These are phyloP conservation scores for Alternaria gansuensis DNA, from an alignment of 2,329 filamentous ascomycete species.

Conservation along the genomic window DNA sequence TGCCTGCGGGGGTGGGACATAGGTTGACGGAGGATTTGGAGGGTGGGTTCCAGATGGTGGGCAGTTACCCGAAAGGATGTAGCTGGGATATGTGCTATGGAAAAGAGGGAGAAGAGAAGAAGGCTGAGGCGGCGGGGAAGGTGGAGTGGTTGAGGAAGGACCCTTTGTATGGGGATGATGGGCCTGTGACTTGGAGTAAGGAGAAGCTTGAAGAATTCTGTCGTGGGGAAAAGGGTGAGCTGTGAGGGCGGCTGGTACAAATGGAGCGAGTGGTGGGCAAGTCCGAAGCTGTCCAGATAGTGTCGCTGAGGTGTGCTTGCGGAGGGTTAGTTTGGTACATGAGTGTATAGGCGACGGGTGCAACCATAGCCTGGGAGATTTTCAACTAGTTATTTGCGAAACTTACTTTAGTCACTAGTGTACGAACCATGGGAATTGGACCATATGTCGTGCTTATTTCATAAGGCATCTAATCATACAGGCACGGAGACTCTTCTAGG, in stretches of 20 bases:
- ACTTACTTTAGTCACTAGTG: too few relatives aligned
- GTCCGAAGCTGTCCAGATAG: not conserved
- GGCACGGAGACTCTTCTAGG: conserved; percentile 10
- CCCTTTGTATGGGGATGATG: conserved; percentile 58
- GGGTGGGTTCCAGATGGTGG: conserved; percentile 71
- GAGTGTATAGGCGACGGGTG: too few relatives aligned
- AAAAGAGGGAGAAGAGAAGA: conserved; percentile 63
- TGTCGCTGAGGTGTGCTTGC: too few relatives aligned
- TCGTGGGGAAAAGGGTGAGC: conserved; percentile 7
- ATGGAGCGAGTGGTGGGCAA: not conserved
- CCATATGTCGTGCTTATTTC: conserved; percentile 4
- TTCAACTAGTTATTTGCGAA: too few relatives aligned
- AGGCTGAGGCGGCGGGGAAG: conserved; percentile 58
- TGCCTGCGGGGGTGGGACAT: conserved; percentile 73
- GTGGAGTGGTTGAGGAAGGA: conserved; percentile 68
- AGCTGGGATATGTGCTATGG: conserved; percentile 78
- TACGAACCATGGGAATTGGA: not conserved
- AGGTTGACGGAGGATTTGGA: conserved; percentile 66
- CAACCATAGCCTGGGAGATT: not conserved
- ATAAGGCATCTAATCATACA: conserved; percentile 17
- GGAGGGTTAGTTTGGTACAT: too few relatives aligned
- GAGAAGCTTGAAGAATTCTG: conserved; percentile 28
- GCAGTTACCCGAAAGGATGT: conserved; percentile 67
- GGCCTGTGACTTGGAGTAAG: conserved; percentile 36
- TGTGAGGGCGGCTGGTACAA: not conserved